Base-by-base conservation (phyloP, 148 eudicot species). In the Diospyros kaki region DNA sequence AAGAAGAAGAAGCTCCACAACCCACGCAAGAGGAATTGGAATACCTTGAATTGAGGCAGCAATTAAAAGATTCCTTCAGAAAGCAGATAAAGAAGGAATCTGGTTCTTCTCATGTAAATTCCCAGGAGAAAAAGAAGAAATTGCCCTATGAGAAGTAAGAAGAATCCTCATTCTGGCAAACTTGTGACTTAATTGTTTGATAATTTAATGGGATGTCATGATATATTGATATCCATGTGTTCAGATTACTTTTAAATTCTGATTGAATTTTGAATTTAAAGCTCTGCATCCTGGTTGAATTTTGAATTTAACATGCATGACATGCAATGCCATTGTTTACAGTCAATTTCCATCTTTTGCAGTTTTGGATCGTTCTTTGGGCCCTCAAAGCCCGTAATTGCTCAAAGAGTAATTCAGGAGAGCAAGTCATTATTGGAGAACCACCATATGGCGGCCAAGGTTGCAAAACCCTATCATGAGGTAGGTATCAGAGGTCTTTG, bases 331-430 rank as follows among this genome's bases (percentile, higher is more conserved):
- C 68, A 48, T 61, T 38, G 2, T 64, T 10, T 28, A 28, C 28
- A 28, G 28, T 46, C 48, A 3, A 64, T 52, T 71, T 69, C 39
- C 18, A 51, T 70, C 28, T 69, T 65, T 65, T 89, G 88, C 93
- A 94, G 98, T 69, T 94, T 75, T 79, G 98, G 98, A 45, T 87
- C 92, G 10, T 94, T 94, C 78, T 94, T 94, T 83, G 98, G 98
- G 38, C 97, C 98, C 58, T 90, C 97, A 8, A 85, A 84, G 73
- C 97, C 98, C 1, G 96, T 90, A 72, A 92, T 92, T 86, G 90
- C 97, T 58, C 93, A 87, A 28, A 85, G 97, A 83, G 98, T 94
- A 56, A 90, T 89, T 72, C 92, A 94, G 79, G 97, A 90, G 78
- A 89, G 96, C 88, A 94, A 83, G 81, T 90, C 98, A 3, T 78